Percentiles rank a stretch among this genome's conserved stretches.
Evolutionary conservation across 345 rosid species (phyloP).

Genomic region (Carallia brachiata): DNA sequence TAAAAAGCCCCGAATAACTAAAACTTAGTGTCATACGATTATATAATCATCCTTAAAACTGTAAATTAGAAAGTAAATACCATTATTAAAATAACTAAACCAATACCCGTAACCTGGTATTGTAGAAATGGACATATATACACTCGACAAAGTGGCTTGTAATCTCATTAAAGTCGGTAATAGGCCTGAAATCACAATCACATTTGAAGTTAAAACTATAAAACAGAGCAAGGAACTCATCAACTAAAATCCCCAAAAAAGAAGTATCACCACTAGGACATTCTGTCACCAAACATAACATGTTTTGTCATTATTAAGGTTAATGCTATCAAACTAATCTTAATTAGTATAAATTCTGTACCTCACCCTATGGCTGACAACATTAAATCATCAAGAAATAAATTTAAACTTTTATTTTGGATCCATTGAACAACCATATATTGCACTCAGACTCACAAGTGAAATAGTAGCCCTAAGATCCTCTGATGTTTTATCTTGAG

Average conservation of each 20-base stretch:
- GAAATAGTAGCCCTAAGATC: not conserved
- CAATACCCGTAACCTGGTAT: conserved; percentile 73
- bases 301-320: no score
- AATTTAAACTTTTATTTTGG: not conserved
- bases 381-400: no score
- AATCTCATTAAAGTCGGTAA: conserved; percentile 82
- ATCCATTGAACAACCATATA: not conserved
- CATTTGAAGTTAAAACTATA: conserved; percentile 13
- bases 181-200: conserved; percentile 57
- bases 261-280: no score
- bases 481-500: no score
- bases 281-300: no score
- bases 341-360: not conserved
- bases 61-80: not conserved
- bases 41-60: not conserved
- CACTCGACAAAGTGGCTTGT: conserved; percentile 83
- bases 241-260: no score
- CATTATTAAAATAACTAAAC: conserved; percentile 17
- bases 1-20: not conserved
- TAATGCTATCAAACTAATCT: no score
- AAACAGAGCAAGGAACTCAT: not conserved
- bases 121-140: conserved; percentile 74
- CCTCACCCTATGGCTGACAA: not conserved
- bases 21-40: not conserved
- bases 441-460: not conserved